Conservation (phyloP, 768 basidiomycete species). For the Paxillus involutus region DNA sequence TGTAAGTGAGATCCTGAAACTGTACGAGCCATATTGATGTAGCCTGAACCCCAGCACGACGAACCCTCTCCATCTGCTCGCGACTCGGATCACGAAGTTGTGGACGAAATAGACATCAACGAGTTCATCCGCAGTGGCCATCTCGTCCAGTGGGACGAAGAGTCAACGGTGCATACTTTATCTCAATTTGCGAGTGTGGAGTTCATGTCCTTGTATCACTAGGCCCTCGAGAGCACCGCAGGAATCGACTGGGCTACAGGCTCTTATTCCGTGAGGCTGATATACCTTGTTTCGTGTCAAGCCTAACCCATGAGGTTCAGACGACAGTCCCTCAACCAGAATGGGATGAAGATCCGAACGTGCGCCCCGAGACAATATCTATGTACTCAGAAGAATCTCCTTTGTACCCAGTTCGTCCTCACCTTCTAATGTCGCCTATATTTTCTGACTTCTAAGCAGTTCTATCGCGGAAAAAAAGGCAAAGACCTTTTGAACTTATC, state of each 20-base stretch:
- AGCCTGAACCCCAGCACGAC: too few relatives aligned
- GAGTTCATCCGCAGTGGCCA: not conserved
- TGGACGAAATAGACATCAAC: not conserved
- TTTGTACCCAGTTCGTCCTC: not conserved
- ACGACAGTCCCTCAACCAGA: too few relatives aligned
- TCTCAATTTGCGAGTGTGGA: too few relatives aligned
- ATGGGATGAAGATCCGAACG: not conserved
- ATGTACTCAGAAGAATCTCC: not conserved
- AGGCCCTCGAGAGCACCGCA: too few relatives aligned
- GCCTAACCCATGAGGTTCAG: too few relatives aligned
- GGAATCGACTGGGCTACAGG: too few relatives aligned
- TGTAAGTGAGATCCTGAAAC: not conserved
- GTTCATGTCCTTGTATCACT: too few relatives aligned
- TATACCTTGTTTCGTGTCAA: too few relatives aligned
- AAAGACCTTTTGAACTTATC: not conserved
- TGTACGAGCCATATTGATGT: not conserved
- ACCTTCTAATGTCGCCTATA: not conserved
- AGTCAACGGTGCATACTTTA: too few relatives aligned
- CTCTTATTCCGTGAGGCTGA: too few relatives aligned
- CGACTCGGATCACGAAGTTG: not conserved
- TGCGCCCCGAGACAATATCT: not conserved
- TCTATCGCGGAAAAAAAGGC: not conserved
- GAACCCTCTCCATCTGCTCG: too few relatives aligned
- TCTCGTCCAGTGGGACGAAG: not conserved
- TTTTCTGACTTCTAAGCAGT: not conserved